Conservation (phyloP, 2,329 filamentous ascomycete species). For the Sclerotinia sclerotiorum region DNA sequence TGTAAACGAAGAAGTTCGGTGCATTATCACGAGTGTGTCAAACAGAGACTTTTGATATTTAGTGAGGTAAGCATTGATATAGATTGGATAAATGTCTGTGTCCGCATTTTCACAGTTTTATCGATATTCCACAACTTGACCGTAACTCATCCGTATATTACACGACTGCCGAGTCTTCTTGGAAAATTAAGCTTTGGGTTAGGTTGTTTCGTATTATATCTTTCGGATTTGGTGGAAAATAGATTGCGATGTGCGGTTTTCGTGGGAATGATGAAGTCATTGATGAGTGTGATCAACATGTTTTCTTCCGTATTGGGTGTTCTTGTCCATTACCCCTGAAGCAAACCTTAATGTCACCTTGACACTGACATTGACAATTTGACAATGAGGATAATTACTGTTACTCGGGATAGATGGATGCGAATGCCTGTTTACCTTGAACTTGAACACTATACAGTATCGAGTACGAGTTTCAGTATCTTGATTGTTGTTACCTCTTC, state of each 20-base stretch:
- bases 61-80: neutral
- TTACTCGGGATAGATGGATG: neutral
- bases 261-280: conserved; percentile 1
- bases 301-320: neutral
- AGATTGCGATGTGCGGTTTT: conserved; percentile 8
- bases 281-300: neutral
- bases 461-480: neutral
- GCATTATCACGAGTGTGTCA: neutral
- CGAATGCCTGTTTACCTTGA: neutral
- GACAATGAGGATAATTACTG: neutral
- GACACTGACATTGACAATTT: neutral
- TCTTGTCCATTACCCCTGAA: neutral
- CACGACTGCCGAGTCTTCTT: conserved; percentile 3
- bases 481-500: neutral
- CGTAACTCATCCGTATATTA: conserved; percentile 5
- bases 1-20: neutral
- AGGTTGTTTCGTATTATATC: neutral
- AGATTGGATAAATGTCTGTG: conserved; percentile 4
- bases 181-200: neutral
- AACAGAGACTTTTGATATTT: neutral
- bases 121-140: neutral
- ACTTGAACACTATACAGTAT: neutral
- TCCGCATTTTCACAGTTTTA: conserved; percentile 3
- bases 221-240: neutral
- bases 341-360: neutral